Evolutionary conservation across 2,329 filamentous ascomycete genomes (phyloP).

Genomic region (Hymenoscyphus scutula): DNA sequence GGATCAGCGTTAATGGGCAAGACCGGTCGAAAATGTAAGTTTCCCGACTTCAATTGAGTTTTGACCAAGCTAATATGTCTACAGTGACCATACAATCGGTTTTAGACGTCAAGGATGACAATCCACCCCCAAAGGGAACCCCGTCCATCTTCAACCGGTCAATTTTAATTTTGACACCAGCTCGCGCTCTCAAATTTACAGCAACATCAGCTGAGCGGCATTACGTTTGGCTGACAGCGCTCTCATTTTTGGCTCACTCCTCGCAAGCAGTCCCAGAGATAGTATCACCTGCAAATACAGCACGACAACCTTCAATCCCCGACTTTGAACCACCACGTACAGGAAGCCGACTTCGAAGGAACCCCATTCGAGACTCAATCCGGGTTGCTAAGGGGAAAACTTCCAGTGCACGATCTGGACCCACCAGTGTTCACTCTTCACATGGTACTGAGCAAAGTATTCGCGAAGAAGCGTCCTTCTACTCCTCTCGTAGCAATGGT

Average conservation of each 20-base stretch:
- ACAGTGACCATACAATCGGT: constrained; percentile 93
- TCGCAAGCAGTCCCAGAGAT: constrained; percentile 77
- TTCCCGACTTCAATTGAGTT: constrained; percentile 14
- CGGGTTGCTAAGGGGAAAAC: constrained; percentile 73
- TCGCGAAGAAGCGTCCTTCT: constrained; percentile 29
- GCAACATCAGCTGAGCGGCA: constrained; percentile 80
- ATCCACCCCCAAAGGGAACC: constrained; percentile 72
- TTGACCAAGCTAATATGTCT: constrained; percentile 31
- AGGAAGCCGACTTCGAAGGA: constrained; percentile 36
- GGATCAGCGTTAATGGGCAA: constrained; percentile 90
- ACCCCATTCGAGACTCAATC: constrained; percentile 80
- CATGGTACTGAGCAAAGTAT: constrained; percentile 23
- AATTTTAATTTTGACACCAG: constrained; percentile 89
- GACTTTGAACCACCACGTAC: constrained; percentile 44
- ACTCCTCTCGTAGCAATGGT: constrained; percentile 22
- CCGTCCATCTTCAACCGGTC: constrained; percentile 77
- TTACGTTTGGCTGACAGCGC: constrained; percentile 89
- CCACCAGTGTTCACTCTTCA: constrained; percentile 38
- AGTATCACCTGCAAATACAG: constrained; percentile 53
- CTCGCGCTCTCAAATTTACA: constrained; percentile 93
- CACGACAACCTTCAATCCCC: constrained; percentile 47
- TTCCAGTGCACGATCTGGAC: constrained; percentile 38
- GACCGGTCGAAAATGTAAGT: constrained; percentile 88
- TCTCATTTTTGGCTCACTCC: constrained; percentile 93
- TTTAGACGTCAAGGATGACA: constrained; percentile 93